A percentile compares a stretch with the other conserved stretches of the same genome.
Conservation (phyloP, 345 rosid species). For the Linum lewisii region DNA sequence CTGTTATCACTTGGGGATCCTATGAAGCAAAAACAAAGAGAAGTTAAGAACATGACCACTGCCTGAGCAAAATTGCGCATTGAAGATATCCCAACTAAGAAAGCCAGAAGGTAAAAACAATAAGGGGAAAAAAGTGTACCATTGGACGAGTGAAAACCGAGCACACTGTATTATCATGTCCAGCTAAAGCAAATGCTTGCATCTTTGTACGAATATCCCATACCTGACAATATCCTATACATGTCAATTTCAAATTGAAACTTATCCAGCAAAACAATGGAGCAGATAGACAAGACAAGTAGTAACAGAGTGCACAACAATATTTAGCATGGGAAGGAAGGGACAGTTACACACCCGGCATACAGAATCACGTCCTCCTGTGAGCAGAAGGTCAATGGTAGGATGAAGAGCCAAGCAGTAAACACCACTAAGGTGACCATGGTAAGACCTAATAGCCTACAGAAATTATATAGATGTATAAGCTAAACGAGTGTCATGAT, state of each 20-base stretch:
- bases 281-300: background rate
- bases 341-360: slow-evolving; percentile 56
- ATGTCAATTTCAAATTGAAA: slow-evolving; percentile 13
- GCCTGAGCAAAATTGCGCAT: background rate
- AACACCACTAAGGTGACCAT: slow-evolving; percentile 96
- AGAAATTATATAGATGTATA: slow-evolving; percentile 2
- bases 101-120: background rate
- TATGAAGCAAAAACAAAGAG: slow-evolving; percentile 18
- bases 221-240: slow-evolving; percentile 41
- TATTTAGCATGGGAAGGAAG: background rate
- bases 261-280: slow-evolving; percentile 1
- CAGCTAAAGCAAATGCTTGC: slow-evolving; percentile 93
- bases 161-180: slow-evolving; percentile 94
- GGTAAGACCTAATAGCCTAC: slow-evolving; percentile 91
- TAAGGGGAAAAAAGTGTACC: slow-evolving; percentile 26
- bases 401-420: slow-evolving; percentile 99
- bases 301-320: background rate
- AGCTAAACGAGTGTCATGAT: background rate
- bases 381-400: slow-evolving; percentile 72
- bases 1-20: slow-evolving; percentile 99
- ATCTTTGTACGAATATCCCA: slow-evolving; percentile 97
- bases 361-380: slow-evolving; percentile 98
- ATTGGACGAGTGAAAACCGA: slow-evolving; percentile 90
- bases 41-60: background rate
- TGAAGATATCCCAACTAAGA: background rate